These are phyloP conservation scores for Saccharomycopsis vini DNA, from an alignment of 805 yeast species.

Conservation along the genomic window DNA sequence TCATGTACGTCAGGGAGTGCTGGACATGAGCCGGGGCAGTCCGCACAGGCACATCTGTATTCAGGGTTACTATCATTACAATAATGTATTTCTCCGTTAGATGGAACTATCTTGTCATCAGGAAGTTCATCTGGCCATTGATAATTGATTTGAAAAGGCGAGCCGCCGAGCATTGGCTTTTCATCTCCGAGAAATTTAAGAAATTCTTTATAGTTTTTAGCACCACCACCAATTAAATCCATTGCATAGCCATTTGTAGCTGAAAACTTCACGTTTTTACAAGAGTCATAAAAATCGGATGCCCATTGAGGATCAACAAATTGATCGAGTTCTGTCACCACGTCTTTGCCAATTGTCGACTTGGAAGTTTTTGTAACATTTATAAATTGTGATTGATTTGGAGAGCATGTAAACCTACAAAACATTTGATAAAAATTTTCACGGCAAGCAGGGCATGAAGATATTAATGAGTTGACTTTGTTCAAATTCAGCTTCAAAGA, in stretches of 20 bases:
- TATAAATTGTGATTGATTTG: slow-evolving; percentile 68
- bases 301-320: slow-evolving; percentile 56
- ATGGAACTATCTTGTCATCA: slow-evolving; percentile 25
- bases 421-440: slow-evolving; percentile 77
- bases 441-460: slow-evolving; percentile 90
- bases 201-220: slow-evolving; percentile 60
- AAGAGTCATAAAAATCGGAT: slow-evolving; percentile 61
- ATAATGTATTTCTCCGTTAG: slow-evolving; percentile 23
- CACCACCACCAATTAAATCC: slow-evolving; percentile 98
- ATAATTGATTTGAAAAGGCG: slow-evolving; percentile 89
- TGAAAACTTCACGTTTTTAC: slow-evolving; percentile 81
- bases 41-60: slow-evolving; percentile 83
- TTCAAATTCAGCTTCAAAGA: slow-evolving; percentile 50
- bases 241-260: slow-evolving; percentile 94
- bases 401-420: slow-evolving; percentile 85
- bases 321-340: slow-evolving; percentile 66
- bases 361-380: slow-evolving; percentile 52
- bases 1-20: slow-evolving; percentile 36
- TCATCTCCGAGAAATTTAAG: slow-evolving; percentile 89
- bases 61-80: slow-evolving; percentile 52
- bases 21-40: slow-evolving; percentile 80
- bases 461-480: slow-evolving; percentile 71
- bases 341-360: slow-evolving; percentile 39
- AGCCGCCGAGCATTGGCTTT: slow-evolving; percentile 88
- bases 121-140: slow-evolving; percentile 32